These are phyloP conservation scores for Plasmopara halstedii DNA, from an alignment of 352 stramenopile genomes.

Conservation along the genomic window DNA sequence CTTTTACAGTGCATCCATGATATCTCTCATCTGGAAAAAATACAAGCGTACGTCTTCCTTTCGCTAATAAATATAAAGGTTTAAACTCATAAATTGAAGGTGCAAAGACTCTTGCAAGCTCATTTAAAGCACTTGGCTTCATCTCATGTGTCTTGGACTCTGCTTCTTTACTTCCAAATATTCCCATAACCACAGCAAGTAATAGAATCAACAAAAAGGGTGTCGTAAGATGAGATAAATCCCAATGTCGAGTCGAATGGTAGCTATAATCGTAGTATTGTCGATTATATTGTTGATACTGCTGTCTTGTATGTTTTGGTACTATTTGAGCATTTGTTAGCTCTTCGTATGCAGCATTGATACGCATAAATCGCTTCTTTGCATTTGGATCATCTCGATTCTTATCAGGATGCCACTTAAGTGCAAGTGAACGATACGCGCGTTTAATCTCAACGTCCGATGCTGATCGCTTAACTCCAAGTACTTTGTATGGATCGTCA, in stretches of 20 bases:
- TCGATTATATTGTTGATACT: constrained; percentile 13
- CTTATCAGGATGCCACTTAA: constrained; percentile 90
- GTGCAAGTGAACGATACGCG: constrained; percentile 74
- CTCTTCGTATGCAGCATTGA: constrained; percentile 62
- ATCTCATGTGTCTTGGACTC: neutral
- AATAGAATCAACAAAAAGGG: constrained; percentile 43
- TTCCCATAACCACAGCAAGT: constrained; percentile 31
- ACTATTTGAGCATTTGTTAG: constrained; percentile 22
- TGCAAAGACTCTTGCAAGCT: constrained; percentile 60
- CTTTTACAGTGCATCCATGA: constrained; percentile 46
- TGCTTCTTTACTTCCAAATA: constrained; percentile 20
- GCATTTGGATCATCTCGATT: constrained; percentile 59
- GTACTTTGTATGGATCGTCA: constrained; percentile 71
- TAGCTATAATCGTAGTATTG: constrained; percentile 20
- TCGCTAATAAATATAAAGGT: constrained; percentile 50
- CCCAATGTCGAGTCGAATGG: constrained; percentile 11
- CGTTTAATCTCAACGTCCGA: constrained; percentile 76
- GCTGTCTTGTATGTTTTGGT: constrained; percentile 7
- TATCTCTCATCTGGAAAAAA: constrained; percentile 49
- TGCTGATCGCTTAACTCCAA: constrained; percentile 51
- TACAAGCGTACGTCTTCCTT: constrained; percentile 44
- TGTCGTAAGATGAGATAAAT: constrained; percentile 30
- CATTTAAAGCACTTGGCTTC: constrained; percentile 27
- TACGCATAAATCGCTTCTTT: constrained; percentile 70
- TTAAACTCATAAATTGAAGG: constrained; percentile 67